Conservation (phyloP, 768 basidiomycete genomes). For the Cystofilobasidium capitatum region DNA sequence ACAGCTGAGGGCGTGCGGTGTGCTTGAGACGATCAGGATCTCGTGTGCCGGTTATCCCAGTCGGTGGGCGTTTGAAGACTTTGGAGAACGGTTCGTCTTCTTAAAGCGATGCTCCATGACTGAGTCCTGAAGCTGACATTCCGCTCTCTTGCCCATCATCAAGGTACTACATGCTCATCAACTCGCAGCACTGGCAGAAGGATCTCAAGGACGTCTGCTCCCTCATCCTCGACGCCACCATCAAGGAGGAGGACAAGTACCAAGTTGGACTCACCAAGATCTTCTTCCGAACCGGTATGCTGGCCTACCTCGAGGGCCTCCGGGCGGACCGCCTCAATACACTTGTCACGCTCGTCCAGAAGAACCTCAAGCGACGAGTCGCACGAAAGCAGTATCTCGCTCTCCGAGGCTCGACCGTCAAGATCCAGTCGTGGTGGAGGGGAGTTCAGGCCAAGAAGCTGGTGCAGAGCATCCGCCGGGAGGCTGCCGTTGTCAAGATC, state of each 20-base stretch:
- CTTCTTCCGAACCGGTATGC: constrained; percentile 98
- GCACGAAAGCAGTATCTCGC: constrained; percentile 68
- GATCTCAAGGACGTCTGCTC: constrained; percentile 68
- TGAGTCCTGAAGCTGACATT: not conserved
- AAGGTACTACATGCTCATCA: constrained; percentile 95
- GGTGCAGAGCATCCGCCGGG: constrained; percentile 59
- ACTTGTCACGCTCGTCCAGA: constrained; percentile 91
- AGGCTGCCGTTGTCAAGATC: constrained; percentile 63
- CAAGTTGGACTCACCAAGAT: constrained; percentile 96
- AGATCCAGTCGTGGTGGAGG: constrained; percentile 90
- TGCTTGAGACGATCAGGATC: constrained; percentile 95
- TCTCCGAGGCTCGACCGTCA: constrained; percentile 64
- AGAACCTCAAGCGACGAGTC: constrained; percentile 84
- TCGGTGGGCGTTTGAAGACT: constrained; percentile 96
- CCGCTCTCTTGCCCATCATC: not conserved
- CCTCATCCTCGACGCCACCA: constrained; percentile 70
- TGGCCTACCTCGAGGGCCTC: constrained; percentile 83
- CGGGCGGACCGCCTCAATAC: constrained; percentile 78
- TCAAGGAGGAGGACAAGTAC: constrained; percentile 91
- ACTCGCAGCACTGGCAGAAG: constrained; percentile 75
- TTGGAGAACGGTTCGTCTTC: constrained; percentile 74
- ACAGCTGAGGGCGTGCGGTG: constrained; percentile 94
- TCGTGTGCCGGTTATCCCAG: constrained; percentile 98
- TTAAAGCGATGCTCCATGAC: not conserved
- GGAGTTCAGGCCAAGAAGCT: constrained; percentile 66